Base-by-base conservation (phyloP, 2,329 filamentous ascomycete genomes). In the Trichothecium sympodiale region DNA sequence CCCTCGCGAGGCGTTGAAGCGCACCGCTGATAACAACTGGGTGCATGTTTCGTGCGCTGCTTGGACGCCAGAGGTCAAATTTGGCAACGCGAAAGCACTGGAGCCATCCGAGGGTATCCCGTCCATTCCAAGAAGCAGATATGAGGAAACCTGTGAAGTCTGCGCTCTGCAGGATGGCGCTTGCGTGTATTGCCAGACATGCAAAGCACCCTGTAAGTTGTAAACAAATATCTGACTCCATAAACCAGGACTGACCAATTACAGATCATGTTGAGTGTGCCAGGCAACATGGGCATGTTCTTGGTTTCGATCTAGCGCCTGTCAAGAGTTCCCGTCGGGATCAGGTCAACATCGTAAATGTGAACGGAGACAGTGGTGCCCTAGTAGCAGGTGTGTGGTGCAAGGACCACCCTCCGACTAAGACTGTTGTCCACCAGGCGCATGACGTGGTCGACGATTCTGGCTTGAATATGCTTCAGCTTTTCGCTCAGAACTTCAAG, bases 1-100 rank as follows among this genome's bases (percentile, higher is more conserved):
- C 44, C 91, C 91, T 17, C 77, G 91, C 33, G 91, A 96, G 54
- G 82, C 91, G 4, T 65, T 98, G 43, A 98, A 98, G 61, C 77
- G 85, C 33, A 98, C 91, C 0, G 84, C 83, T 4, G 87, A 93
- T 54, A 96, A 96, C 61, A 96, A 96, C 52, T 98, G 91, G 91
- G 85, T 95, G 13, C 91, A 98, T 54, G 86, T 96, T 18, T 80
- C 82, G 27, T 98, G 91, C 52, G 88, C 91, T 2, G 68, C 94
- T 14, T 96, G 85, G 78, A 88, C 83, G 9, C 79, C 86, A 0
- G 91, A 98, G 57, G 80, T 94, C 49, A 91, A 88, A 51, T 98
- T 95, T 56, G 88, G 83, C 42, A 84, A 84, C 48, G 82, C 87
- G 14, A 78, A 80, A 49, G 77, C 82, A 14, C 64, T 98, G 25